Base-by-base conservation (phyloP, 441 rosid genomes). In the Erysimum pusillum region DNA sequence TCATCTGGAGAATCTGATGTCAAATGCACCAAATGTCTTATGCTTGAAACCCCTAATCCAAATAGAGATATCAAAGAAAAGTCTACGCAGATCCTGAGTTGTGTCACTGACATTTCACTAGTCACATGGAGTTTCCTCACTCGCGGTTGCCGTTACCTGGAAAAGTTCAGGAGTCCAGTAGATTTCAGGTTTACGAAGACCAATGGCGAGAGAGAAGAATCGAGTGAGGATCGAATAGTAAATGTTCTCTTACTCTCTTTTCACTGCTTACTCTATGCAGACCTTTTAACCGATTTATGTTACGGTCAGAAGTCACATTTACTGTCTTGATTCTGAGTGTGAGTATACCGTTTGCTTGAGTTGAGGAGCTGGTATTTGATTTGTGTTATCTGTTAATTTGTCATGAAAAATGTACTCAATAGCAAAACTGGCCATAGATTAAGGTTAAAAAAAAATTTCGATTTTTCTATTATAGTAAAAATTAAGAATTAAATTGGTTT, bases 191-290 rank as follows among this genome's bases (percentile, higher is more conserved):
- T 83, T 78, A 69, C 73, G 18, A 58, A 15, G 36, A 46, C 0
- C 22, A 48, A 20, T 58, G 22, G 41, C 32, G 14, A 73, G 51
- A 51, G 42, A 20, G 45, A 70, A 66, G 54, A 72, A 77, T 49
- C 62, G 9, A 59, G 22, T n/a, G 48, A 63, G 49, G 78, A 79
- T 32, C 68, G 35, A 36, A 84, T 76, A 75, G 31, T 46, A 41
- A 44, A 45, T 32, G 17, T 85, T 46, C 83, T 74, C 51, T 57
- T 76, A 75, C 91, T 91, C 52, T 91, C 89, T 41, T 63, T 85
- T 56, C 97, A 93, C 67, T 89, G 97, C 79, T 74, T 85, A 45
- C 71, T 80, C 0, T 91, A 83, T 58, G 92, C 90, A 39, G 80
- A 79, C 41, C 53, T 79, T 57, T 64, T 91, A 17, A 77, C 80